A percentile compares a stretch with the other conserved stretches of the same genome.
These are phyloP conservation scores for Penicillium glabrum DNA, from an alignment of 2,329 filamentous ascomycete genomes.

Conservation along the genomic window DNA sequence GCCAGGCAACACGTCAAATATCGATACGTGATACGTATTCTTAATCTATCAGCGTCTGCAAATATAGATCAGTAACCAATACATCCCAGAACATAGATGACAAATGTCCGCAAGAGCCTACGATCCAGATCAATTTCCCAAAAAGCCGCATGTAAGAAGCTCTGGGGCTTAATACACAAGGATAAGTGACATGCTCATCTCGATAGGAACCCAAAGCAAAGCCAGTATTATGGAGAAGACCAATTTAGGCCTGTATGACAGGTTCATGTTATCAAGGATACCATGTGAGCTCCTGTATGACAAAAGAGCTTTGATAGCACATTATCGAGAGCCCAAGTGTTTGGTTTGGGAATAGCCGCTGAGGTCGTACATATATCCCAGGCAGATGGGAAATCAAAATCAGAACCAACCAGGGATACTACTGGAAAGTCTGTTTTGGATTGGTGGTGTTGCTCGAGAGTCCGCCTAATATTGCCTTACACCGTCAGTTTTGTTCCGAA, in stretches of 20 bases:
- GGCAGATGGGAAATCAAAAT: constrained; percentile 3
- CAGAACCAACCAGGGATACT: not conserved
- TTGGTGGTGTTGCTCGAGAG: not conserved
- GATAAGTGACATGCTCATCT: not conserved
- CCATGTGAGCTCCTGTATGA: constrained; percentile 3
- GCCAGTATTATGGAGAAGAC: not conserved
- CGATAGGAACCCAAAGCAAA: not conserved
- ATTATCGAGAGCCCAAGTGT: not conserved
- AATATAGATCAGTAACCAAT: not conserved
- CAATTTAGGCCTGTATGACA: not conserved
- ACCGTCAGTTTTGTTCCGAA: not conserved
- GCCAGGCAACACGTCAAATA: too few relatives aligned
- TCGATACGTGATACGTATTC: too few relatives aligned
- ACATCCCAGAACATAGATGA: not conserved
- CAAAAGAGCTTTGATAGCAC: not conserved
- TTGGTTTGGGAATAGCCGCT: constrained; percentile 1
- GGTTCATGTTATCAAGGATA: not conserved
- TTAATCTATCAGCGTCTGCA: not conserved
- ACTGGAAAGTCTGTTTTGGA: not conserved
- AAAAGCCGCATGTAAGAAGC: not conserved
- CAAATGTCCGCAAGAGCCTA: not conserved
- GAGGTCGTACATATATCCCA: not conserved
- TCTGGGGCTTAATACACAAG: not conserved
- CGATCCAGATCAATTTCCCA: not conserved
- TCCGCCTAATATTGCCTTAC: not conserved